Evolutionary conservation across 1,139 yeast species (phyloP), one percentile per base, ranked within the genome.

Genomic region (Groenewaldozyma sp.): DNA sequence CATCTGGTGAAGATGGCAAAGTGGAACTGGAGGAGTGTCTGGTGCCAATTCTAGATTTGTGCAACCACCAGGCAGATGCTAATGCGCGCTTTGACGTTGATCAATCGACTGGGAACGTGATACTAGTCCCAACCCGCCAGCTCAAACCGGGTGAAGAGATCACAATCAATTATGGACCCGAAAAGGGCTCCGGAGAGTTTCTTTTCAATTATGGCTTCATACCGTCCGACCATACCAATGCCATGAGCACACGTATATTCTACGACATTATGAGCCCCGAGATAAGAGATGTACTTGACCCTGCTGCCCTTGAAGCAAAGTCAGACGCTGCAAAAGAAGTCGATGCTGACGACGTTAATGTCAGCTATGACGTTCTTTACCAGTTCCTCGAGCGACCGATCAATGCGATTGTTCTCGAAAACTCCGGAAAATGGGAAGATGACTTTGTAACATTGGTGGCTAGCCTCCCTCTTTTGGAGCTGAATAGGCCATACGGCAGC

Each of bases 141-240:
- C 36, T 44, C 18, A 22, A 33, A 21, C 32, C 27, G 4, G 51
- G 46, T 34, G 35, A 21, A 26, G 64, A 65, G 40, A 47, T 65
- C n/a, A 45, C 50, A 14, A 58, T 65, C 39, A 53, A 59, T 43
- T 65, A 65, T 37, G 69, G 70, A 14, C 52, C 53, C 3, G 56
- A 49, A 9, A 58, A 57, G 44, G 59, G 62, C 4, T 51, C 62
- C 2, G 60, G 56, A 1, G 70, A 64, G 49, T 53, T 60, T 43
- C 48, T 64, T 39, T 64, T 63, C 50, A 62, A 58, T 24, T 65
- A 65, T 35, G 70, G 70, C 5, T 65, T 64, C 42, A 44, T 63
- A 19, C 64, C 65, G n/a, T 40, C 35, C 1, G 52, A 45, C 14
- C 43, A 40, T 32, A 32, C 36, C 9, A 39, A 40, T 5, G 50